Percentiles rank a stretch among this genome's conserved stretches.
Evolutionary conservation across 306 rosid species (phyloP).

Genomic region (Glycine soja): DNA sequence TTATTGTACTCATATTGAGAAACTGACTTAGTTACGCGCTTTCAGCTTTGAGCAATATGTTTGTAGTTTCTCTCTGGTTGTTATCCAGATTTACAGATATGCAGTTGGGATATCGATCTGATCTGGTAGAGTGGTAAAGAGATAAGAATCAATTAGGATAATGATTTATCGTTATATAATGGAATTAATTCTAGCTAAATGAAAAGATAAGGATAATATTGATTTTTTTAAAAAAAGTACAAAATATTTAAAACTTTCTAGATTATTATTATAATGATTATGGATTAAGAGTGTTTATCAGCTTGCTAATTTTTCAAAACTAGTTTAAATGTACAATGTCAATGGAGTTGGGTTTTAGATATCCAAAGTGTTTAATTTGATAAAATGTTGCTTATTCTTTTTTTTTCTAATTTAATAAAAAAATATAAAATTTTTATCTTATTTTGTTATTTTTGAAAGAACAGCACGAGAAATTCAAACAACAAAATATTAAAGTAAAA

Average conservation of each 20-base stretch:
- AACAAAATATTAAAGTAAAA: too few species aligned
- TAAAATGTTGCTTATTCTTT: too few species aligned
- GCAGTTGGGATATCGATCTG: not conserved
- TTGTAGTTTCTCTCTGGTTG: not conserved
- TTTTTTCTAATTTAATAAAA: too few species aligned
- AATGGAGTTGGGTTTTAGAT: too few species aligned
- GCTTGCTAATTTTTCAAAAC: too few species aligned
- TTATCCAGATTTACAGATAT: not conserved
- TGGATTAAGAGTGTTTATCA: not conserved
- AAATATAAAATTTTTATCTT: too few species aligned
- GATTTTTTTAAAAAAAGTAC: not conserved
- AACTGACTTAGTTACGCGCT: not conserved
- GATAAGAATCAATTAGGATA: not conserved
- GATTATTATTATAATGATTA: not conserved
- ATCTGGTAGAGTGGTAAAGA: not conserved
- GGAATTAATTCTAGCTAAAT: not conserved
- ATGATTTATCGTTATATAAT: too few species aligned
- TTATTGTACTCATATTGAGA: not conserved
- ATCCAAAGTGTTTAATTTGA: too few species aligned
- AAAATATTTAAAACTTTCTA: not conserved
- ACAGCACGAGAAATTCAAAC: too few species aligned
- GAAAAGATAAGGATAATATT: not conserved
- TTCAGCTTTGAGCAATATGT: not conserved
- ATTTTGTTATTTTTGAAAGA: too few species aligned
- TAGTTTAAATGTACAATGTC: too few species aligned